phyloP scores from a whole-genome alignment of 495 filamentous ascomycete genomes.

The Aspergillus baeticus region DNA sequence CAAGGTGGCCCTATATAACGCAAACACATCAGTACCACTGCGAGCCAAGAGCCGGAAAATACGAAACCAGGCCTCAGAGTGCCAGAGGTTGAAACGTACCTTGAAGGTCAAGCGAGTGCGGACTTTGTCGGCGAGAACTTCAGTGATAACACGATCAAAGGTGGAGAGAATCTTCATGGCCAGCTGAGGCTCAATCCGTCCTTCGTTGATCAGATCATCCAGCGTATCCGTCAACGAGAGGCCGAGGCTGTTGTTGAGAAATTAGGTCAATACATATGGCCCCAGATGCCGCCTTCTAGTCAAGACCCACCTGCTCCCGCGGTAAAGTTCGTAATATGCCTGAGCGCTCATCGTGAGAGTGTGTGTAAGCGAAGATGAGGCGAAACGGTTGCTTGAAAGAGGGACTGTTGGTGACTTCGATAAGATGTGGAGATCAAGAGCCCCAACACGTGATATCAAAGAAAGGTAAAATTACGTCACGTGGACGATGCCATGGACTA shows the following conservation, averaged over 20 bases:
- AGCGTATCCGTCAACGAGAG: constrained; percentile 91
- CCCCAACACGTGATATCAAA: constrained; percentile 16
- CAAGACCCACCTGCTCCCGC: constrained; percentile 78
- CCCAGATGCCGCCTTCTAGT: too few species aligned
- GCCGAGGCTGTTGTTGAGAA: constrained; percentile 65
- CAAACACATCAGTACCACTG: constrained; percentile 16
- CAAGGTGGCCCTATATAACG: constrained; percentile 76
- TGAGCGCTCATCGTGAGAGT: constrained; percentile 33
- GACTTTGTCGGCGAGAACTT: constrained; percentile 85
- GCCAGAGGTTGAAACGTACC: constrained; percentile 48
- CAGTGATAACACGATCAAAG: constrained; percentile 87
- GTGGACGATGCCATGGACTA: not conserved
- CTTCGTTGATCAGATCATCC: constrained; percentile 89
- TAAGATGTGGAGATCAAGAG: constrained; percentile 12
- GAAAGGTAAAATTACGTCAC: not conserved
- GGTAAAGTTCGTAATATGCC: constrained; percentile 91
- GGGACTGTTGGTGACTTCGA: constrained; percentile 14
- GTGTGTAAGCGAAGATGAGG: constrained; percentile 11
- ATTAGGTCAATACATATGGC: constrained; percentile 1
- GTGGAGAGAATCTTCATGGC: constrained; percentile 96
- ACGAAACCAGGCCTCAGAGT: not conserved
- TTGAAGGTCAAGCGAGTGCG: constrained; percentile 93
- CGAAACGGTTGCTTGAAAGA: constrained; percentile 17
- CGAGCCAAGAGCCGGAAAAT: not conserved
- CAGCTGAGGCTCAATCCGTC: constrained; percentile 93